phyloP scores from a whole-genome alignment of 73 alveolate genomes.

The Paramecium caudatum region DNA sequence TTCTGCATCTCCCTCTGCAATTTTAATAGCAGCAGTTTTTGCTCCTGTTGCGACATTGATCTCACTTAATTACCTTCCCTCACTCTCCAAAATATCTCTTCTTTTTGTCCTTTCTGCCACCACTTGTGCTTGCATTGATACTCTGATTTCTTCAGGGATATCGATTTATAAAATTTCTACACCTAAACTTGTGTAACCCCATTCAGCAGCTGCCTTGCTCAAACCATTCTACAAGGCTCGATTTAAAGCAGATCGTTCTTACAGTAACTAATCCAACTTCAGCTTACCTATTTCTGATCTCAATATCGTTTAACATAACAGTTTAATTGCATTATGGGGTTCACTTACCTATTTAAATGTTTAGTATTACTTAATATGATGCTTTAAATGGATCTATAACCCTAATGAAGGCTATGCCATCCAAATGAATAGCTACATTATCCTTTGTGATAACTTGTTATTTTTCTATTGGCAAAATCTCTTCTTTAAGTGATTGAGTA shows the following conservation, averaged over 20 bases:
- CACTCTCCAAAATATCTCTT: constrained; percentile 64
- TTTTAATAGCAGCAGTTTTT: constrained; percentile 46
- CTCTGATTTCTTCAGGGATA: constrained; percentile 67
- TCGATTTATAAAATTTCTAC: constrained; percentile 72
- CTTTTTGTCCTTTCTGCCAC: constrained; percentile 76
- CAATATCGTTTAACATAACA: constrained; percentile 61
- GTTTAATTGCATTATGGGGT: constrained; percentile 42
- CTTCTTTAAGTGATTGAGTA: constrained; percentile 90
- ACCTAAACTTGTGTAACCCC: constrained; percentile 71
- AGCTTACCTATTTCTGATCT: constrained; percentile 75
- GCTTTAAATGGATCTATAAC: constrained; percentile 91
- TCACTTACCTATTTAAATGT: constrained; percentile 22
- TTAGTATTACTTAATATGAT: constrained; percentile 32
- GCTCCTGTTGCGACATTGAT: constrained; percentile 71
- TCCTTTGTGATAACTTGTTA: constrained; percentile 92
- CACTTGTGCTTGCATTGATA: constrained; percentile 55
- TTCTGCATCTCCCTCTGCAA: constrained; percentile 78
- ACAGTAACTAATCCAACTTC: constrained; percentile 68
- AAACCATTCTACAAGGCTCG: constrained; percentile 58
- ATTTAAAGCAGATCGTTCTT: constrained; percentile 69
- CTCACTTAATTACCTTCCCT: constrained; percentile 68
- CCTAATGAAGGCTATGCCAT: constrained; percentile 91
- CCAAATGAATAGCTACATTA: constrained; percentile 93
- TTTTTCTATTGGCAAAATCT: constrained; percentile 81
- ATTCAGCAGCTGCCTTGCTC: constrained; percentile 64